Evolutionary conservation across 768 basidiomycete genomes (phyloP).

Genomic region (Hygrophoropsis aurantiaca): DNA sequence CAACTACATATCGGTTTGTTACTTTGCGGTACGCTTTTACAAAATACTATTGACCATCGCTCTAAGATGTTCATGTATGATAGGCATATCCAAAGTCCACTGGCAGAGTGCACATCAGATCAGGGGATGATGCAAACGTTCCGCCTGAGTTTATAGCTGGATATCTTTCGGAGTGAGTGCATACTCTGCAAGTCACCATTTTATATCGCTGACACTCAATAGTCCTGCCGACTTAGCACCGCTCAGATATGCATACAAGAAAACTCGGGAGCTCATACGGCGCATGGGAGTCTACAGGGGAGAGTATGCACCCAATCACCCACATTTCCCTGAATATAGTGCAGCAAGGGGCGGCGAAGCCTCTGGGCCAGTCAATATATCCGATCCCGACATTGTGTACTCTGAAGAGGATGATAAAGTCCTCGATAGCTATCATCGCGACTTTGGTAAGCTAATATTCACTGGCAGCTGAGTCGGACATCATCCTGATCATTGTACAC

Average conservation of each 20-base stretch:
- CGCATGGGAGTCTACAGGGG: slow-evolving; percentile 35
- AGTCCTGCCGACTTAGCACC: slow-evolving; percentile 15
- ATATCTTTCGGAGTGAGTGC: slow-evolving; percentile 6
- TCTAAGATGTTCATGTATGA: background rate
- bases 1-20: slow-evolving; percentile 28
- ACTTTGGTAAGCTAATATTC: slow-evolving; percentile 32
- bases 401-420: slow-evolving; percentile 40
- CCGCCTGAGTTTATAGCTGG: slow-evolving; percentile 13
- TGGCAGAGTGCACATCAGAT: slow-evolving; percentile 18
- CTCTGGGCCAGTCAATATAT: slow-evolving; percentile 30
- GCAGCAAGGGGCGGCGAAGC: slow-evolving; percentile 7
- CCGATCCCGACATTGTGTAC: slow-evolving; percentile 40
- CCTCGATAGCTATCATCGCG: slow-evolving; percentile 39
- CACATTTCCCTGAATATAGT: slow-evolving; percentile 29
- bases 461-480: no score
- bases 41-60: background rate
- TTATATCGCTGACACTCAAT: background rate
- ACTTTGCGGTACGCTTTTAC: slow-evolving; percentile 26
- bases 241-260: slow-evolving; percentile 19
- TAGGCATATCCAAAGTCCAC: slow-evolving; percentile 13
- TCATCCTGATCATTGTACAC: slow-evolving; percentile 31
- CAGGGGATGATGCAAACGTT: slow-evolving; percentile 6
- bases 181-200: background rate
- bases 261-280: slow-evolving; percentile 17
- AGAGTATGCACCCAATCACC: slow-evolving; percentile 35